phyloP scores from a whole-genome alignment of 345 rosid genomes.

The Ailanthus altissimus region DNA sequence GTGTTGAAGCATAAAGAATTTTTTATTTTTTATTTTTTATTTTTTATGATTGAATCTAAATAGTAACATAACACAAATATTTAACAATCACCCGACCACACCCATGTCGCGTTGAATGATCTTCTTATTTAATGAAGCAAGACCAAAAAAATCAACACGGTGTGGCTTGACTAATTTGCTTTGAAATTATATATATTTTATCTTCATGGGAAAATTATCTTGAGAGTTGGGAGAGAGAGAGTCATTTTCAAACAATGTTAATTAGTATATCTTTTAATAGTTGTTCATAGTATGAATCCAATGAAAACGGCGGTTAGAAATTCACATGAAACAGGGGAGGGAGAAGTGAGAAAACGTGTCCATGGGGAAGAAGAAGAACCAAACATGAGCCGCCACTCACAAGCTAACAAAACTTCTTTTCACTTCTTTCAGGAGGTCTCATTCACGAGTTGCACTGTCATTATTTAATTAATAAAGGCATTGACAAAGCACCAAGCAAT shows the following conservation, averaged over 20 bases:
- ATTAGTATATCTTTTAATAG: neutral
- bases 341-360: no score
- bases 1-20: no score
- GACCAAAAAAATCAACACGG: neutral
- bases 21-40: no score
- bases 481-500: no score
- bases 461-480: no score
- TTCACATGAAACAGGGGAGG: slow-evolving; percentile 16
- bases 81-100: no score
- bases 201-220: slow-evolving; percentile 1
- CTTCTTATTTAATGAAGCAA: no score
- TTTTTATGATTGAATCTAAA: no score
- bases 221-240: neutral
- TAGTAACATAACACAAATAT: no score
- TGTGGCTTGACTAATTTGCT: neutral
- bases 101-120: no score
- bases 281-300: neutral
- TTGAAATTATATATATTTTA: neutral
- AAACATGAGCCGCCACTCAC: neutral
- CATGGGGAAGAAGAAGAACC: neutral
- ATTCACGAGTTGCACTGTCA: neutral
- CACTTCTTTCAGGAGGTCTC: neutral
- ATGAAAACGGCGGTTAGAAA: neutral
- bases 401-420: neutral
- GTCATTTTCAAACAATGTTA: neutral